phyloP scores from a whole-genome alignment of 768 basidiomycete genomes.

The Pleurotus citrinopileatus region DNA sequence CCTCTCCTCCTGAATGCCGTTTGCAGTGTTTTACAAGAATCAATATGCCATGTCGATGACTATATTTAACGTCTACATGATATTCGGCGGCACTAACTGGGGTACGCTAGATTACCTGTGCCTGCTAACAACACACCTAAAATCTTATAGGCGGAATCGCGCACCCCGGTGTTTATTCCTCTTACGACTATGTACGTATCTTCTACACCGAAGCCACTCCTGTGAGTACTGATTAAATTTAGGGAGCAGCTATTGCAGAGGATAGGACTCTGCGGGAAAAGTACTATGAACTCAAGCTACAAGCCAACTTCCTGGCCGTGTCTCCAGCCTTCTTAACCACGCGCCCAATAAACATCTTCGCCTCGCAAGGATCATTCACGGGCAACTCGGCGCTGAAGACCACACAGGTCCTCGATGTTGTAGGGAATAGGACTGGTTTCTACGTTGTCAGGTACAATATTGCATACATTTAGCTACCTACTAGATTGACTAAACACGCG shows the following conservation, averaged over 20 bases:
- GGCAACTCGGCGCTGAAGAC: constrained; percentile 46
- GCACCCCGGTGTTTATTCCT: constrained; percentile 40
- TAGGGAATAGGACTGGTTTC: constrained; percentile 46
- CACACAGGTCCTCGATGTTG: constrained; percentile 45
- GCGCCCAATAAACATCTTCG: constrained; percentile 38
- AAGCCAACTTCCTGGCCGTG: constrained; percentile 48
- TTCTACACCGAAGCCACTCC: background rate
- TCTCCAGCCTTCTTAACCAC: constrained; percentile 49
- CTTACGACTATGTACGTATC: constrained; percentile 38
- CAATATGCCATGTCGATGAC: constrained; percentile 45
- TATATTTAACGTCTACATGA: constrained; percentile 49
- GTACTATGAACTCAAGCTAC: constrained; percentile 50
- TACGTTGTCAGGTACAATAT: constrained; percentile 37
- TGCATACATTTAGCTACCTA: background rate
- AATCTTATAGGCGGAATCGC: constrained; percentile 27
- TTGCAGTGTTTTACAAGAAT: constrained; percentile 45
- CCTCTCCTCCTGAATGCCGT: background rate
- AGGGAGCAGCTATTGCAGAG: constrained; percentile 51
- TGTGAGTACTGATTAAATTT: background rate
- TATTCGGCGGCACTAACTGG: constrained; percentile 51
- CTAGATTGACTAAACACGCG: background rate
- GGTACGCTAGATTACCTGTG: no score
- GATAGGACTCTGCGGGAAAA: constrained; percentile 51
- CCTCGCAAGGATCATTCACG: constrained; percentile 42
- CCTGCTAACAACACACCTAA: no score